A percentile compares a stretch with the other conserved stretches of the same genome.
Evolutionary conservation across 202 grass and related monocot genomes (phyloP).

Genomic region (Sporobolus alterniflorus): DNA sequence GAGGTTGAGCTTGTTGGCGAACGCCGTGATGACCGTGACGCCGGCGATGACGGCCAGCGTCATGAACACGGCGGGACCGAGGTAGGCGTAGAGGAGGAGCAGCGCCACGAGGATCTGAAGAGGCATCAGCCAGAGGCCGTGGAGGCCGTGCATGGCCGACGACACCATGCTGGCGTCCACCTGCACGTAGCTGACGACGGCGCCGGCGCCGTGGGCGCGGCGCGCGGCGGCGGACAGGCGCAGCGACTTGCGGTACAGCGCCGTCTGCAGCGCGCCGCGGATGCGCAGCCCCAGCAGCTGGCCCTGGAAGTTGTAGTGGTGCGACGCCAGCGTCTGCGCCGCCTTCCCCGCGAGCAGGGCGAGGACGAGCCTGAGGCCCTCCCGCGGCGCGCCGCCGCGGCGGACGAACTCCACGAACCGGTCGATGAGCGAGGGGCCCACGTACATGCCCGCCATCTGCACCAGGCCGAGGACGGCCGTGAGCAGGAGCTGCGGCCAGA

Average conservation of each 20-base stretch:
- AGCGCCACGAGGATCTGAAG: slow-evolving; percentile 67
- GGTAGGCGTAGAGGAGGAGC: slow-evolving; percentile 50
- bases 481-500: slow-evolving; percentile 58
- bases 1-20: slow-evolving; percentile 52
- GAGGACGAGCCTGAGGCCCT: slow-evolving; percentile 41
- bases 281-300: slow-evolving; percentile 72
- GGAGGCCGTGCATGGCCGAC: slow-evolving; percentile 42
- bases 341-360: slow-evolving; percentile 51
- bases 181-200: slow-evolving; percentile 75
- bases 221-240: slow-evolving; percentile 43
- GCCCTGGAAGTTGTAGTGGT: slow-evolving; percentile 67
- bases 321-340: slow-evolving; percentile 42
- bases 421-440: slow-evolving; percentile 58
- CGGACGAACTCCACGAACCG: slow-evolving; percentile 60
- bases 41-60: slow-evolving; percentile 52
- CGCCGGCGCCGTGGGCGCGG: slow-evolving; percentile 49
- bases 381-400: slow-evolving; percentile 27
- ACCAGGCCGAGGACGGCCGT: slow-evolving; percentile 38
- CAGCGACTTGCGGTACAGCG: slow-evolving; percentile 67
- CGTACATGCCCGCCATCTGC: slow-evolving; percentile 54
- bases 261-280: slow-evolving; percentile 60
- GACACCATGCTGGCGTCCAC: slow-evolving; percentile 56
- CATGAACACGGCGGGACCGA: slow-evolving; percentile 59
- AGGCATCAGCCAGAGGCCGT: slow-evolving; percentile 68
- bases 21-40: slow-evolving; percentile 41